Conservation (phyloP, 257 asterid genomes). For the Dorcoceras hygrometricum region DNA sequence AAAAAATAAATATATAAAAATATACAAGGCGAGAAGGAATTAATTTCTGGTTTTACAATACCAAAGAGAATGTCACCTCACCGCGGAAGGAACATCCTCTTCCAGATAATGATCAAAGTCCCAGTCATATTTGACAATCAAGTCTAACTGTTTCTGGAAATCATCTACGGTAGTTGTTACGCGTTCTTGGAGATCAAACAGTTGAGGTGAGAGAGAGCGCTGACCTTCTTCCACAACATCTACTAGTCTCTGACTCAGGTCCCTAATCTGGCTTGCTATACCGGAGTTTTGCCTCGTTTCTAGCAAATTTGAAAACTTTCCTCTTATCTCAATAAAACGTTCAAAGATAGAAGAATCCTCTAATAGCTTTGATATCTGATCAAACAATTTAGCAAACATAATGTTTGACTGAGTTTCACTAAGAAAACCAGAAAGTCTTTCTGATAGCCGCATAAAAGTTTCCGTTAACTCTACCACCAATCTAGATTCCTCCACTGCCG, state of each 20-base stretch:
- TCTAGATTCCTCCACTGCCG: slow-evolving; percentile 73
- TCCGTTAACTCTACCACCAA: slow-evolving; percentile 67
- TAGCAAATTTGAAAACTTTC: slow-evolving; percentile 49
- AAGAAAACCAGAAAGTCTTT: slow-evolving; percentile 89
- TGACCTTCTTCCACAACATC: slow-evolving; percentile 88
- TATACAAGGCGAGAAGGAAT: slow-evolving; percentile 2
- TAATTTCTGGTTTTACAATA: background rate
- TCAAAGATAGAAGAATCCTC: slow-evolving; percentile 72
- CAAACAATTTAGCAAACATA: slow-evolving; percentile 79
- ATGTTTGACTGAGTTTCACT: slow-evolving; percentile 74
- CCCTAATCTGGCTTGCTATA: slow-evolving; percentile 67
- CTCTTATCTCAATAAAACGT: slow-evolving; percentile 63
- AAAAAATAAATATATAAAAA: slow-evolving; percentile 15
- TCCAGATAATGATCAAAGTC: slow-evolving; percentile 96
- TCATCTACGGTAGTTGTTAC: slow-evolving; percentile 66
- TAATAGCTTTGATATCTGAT: slow-evolving; percentile 70
- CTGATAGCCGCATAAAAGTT: slow-evolving; percentile 71
- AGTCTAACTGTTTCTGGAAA: slow-evolving; percentile 90
- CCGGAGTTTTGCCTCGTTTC: slow-evolving; percentile 69
- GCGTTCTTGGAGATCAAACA: slow-evolving; percentile 79
- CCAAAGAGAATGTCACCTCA: slow-evolving; percentile 82
- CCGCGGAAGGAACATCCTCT: slow-evolving; percentile 98
- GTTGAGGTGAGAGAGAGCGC: slow-evolving; percentile 81
- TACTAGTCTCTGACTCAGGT: slow-evolving; percentile 71
- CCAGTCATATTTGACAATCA: slow-evolving; percentile 91